Evolutionary conservation across 2,329 filamentous ascomycete species (phyloP), one percentile per base, ranked within the genome.

Genomic region (Xylariaceae sp.): DNA sequence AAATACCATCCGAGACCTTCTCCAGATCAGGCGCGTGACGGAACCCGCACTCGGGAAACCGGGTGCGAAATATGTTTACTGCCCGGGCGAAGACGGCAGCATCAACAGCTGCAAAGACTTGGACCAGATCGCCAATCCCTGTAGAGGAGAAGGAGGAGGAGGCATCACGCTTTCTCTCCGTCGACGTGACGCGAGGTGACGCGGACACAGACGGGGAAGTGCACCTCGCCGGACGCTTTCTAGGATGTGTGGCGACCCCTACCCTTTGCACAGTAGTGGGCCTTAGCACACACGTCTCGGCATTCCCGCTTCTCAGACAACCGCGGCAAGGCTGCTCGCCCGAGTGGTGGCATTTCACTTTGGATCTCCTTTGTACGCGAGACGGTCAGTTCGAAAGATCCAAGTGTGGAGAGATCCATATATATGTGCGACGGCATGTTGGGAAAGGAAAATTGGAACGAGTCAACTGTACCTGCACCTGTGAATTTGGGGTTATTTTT

Each of bases 1-100:
- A 24, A 7, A 47, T 17, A 17, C 43, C 31, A 1, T 16, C 34
- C 9, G 42, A 40, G 4, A 40, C 31, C 13, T 36, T 31, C 33
- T 47, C 45, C 3, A 45, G 37, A 24, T 45, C 42, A 26, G 42
- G 40, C 4, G 42, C 36, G 26, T 42, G 42, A 13, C 44, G 36
- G 16, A 47, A 47, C 19, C 39, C 45, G 26, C 42, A 47, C 26
- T 45, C 45, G 24, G 45, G 45, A 36, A 47, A 45, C 19, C 44
- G 45, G 11, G 41, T 38, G 5, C 41, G 38, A 23, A 47, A 34
- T 14, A 27, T 42, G 19, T 41, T 34, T n/a, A 44, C 34, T 3
- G 41, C 44, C 13, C 39, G 44, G 9, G 42, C 30, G 34, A 47
- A 40, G 27, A 45, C 17, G 12, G 27, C 24, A 5, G 23, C 31